These are phyloP conservation scores for Fusarium pseudocircinatum DNA, from an alignment of 2,329 filamentous ascomycete genomes.

Conservation along the genomic window DNA sequence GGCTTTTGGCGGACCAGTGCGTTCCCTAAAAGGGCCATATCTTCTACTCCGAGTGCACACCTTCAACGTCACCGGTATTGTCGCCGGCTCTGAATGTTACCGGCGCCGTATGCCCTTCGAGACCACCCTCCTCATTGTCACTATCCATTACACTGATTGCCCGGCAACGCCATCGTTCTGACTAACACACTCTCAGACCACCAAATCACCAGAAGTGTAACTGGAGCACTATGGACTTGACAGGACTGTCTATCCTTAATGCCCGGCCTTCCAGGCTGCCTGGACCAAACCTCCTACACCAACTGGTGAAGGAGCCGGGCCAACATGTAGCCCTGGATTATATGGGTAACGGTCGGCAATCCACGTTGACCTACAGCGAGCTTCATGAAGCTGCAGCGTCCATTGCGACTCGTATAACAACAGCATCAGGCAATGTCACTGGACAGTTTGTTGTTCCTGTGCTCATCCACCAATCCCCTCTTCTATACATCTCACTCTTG, in stretches of 20 bases:
- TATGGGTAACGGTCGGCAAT: constrained; percentile 38
- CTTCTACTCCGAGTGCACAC: constrained; percentile 30
- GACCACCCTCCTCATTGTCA: constrained; percentile 9
- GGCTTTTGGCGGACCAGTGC: constrained; percentile 37
- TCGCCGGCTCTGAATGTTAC: constrained; percentile 8
- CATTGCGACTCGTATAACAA: constrained; percentile 62
- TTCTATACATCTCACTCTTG: constrained; percentile 80
- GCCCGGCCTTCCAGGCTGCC: constrained; percentile 51
- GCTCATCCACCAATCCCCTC: constrained; percentile 78
- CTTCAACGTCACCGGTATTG: constrained; percentile 16
- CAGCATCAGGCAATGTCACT: constrained; percentile 3
- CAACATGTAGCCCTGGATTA: constrained; percentile 47
- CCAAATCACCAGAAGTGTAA: background rate
- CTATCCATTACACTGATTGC: background rate
- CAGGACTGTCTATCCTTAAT: constrained; percentile 58
- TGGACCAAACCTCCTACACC: constrained; percentile 60
- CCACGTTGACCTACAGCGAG: constrained; percentile 67
- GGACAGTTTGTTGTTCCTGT: constrained; percentile 72
- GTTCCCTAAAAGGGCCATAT: constrained; percentile 41
- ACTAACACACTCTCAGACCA: background rate
- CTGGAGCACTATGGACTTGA: constrained; percentile 40
- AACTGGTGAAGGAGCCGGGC: constrained; percentile 64
- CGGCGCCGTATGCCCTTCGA: constrained; percentile 22
- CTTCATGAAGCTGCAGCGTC: constrained; percentile 67
- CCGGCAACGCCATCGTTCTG: constrained; percentile 1